These are phyloP conservation scores for Uronychia binucleata DNA, from an alignment of 73 alveolate genomes.

Conservation along the genomic window DNA sequence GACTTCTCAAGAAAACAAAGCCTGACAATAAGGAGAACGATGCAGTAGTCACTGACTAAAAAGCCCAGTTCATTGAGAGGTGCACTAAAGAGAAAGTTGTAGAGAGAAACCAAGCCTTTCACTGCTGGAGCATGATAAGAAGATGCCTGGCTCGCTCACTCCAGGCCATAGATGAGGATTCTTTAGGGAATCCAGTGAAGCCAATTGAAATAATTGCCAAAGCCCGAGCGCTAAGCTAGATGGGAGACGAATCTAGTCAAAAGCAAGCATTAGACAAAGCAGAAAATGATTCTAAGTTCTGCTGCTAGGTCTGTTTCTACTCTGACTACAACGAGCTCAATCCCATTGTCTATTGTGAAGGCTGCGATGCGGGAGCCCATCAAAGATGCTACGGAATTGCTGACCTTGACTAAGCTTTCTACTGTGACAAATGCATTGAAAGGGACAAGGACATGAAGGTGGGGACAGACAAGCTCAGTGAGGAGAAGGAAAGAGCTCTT, in stretches of 20 bases:
- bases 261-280: not conserved
- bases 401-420: constrained; percentile 30
- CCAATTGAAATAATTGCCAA: not conserved
- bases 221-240: not conserved
- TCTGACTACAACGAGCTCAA: constrained; percentile 20
- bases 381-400: constrained; percentile 45
- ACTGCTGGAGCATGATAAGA: not conserved
- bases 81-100: not conserved
- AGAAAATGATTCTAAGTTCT: not conserved
- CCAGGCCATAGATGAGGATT: not conserved
- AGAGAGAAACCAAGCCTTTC: not conserved
- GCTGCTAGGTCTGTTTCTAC: not conserved
- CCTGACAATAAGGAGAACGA: not conserved
- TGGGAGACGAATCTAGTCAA: not conserved
- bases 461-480: not conserved
- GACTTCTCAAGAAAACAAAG: not conserved
- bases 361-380: constrained; percentile 39
- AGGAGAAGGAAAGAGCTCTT: not conserved
- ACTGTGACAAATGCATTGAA: constrained; percentile 23
- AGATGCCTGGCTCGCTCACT: not conserved
- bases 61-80: not conserved
- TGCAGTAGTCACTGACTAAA: not conserved
- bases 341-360: constrained; percentile 35
- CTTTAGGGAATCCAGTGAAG: not conserved
- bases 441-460: constrained; percentile 19